Percentiles rank a stretch among this genome's conserved stretches.
phyloP scores from a whole-genome alignment of 2,329 filamentous ascomycete species.

The Colletotrichum spaethianum region DNA sequence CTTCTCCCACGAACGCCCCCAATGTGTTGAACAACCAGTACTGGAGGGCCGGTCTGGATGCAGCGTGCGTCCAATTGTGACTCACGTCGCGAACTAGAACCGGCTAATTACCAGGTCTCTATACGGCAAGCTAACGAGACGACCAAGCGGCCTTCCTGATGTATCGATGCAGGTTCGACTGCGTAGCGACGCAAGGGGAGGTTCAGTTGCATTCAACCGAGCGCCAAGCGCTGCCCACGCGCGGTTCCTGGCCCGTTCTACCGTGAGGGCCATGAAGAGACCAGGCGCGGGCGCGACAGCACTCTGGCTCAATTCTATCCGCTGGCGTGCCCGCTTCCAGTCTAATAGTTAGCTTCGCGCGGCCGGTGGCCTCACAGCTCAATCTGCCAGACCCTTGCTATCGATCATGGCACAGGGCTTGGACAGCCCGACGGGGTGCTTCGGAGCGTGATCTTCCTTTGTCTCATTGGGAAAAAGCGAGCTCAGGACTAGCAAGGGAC shows the following conservation, averaged over 20 bases:
- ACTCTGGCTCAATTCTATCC: neutral
- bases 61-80: neutral
- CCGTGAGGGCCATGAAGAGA: slow-evolving; percentile 14
- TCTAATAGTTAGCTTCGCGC: neutral
- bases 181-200: neutral
- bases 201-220: slow-evolving; percentile 15
- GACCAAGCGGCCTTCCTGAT: neutral
- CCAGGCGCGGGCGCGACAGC: neutral
- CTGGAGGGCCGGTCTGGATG: neutral
- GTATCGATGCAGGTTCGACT: slow-evolving; percentile 11
- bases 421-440: neutral
- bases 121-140: neutral
- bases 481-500: neutral
- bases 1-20: neutral
- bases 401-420: neutral
- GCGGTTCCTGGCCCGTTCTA: slow-evolving; percentile 39
- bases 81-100: slow-evolving; percentile 5
- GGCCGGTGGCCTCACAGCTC: neutral
- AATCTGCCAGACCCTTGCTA: slow-evolving; percentile 5
- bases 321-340: neutral
- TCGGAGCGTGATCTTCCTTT: slow-evolving; percentile 30
- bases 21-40: neutral
- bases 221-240: slow-evolving; percentile 23
- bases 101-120: neutral
- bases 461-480: slow-evolving; percentile 9